Evolutionary conservation across 2,329 filamentous ascomycete genomes (phyloP).

Genomic region (Fusarium avenaceum): DNA sequence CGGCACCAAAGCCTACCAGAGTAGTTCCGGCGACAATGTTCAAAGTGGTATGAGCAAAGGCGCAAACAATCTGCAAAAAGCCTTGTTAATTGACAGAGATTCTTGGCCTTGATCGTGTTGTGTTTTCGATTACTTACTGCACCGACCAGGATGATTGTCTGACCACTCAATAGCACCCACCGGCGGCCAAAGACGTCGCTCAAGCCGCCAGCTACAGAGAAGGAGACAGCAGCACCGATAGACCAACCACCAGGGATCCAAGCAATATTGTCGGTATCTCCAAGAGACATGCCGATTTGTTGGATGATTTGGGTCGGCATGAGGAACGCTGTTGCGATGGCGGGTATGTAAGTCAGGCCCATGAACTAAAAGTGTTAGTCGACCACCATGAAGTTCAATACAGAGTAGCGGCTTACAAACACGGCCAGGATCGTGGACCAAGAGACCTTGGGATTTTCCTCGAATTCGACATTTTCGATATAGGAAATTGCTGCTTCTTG

Average conservation of each 20-base stretch:
- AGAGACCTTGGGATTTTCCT: constrained; percentile 8
- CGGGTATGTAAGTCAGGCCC: constrained; percentile 18
- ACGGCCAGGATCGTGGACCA: constrained; percentile 18
- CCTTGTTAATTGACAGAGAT: neutral
- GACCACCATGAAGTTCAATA: accelerated
- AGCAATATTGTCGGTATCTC: constrained; percentile 12
- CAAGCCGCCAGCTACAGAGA: constrained; percentile 14
- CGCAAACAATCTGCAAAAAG: constrained; percentile 4
- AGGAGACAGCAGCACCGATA: constrained; percentile 12
- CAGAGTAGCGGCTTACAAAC: neutral
- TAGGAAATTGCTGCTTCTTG: neutral
- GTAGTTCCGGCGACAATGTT: constrained; percentile 16
- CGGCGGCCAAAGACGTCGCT: constrained; percentile 22
- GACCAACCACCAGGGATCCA: constrained; percentile 27
- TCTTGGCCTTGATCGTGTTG: accelerated
- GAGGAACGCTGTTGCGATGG: constrained; percentile 17
- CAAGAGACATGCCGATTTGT: constrained; percentile 14
- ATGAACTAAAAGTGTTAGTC: constrained; percentile 8
- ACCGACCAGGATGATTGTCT: constrained; percentile 12
- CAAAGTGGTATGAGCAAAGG: constrained; percentile 7
- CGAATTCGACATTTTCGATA: constrained; percentile 4
- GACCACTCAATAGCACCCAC: constrained; percentile 12
- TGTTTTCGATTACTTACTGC: neutral
- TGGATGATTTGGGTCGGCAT: constrained; percentile 24
- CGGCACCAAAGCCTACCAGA: constrained; percentile 15